Conservation (phyloP, 495 filamentous ascomycete genomes). For the Mytilinidion resinicola region DNA sequence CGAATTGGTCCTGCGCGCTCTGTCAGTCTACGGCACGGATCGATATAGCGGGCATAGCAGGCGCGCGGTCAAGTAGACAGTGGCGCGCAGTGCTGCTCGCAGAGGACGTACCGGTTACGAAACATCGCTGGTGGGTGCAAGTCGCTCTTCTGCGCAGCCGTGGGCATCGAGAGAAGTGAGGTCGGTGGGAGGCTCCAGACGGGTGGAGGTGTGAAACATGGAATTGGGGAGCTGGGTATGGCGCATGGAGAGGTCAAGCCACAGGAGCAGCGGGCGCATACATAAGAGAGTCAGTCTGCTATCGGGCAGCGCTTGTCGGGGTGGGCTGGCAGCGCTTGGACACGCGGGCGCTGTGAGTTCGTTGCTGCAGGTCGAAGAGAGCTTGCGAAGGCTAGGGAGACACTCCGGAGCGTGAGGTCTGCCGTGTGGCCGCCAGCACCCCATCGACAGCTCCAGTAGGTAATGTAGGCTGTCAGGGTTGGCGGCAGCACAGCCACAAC, state of each 20-base stretch:
- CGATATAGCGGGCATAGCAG: constrained; percentile 7
- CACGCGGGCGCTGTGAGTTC: constrained; percentile 12
- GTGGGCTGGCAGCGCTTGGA: constrained; percentile 20
- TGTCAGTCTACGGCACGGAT: constrained; percentile 11
- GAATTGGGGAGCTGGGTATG: constrained; percentile 8
- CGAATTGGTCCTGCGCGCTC: constrained; percentile 59
- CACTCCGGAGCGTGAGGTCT: not conserved
- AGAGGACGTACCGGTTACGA: constrained; percentile 35
- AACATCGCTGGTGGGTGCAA: constrained; percentile 34
- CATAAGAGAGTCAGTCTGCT: constrained; percentile 21
- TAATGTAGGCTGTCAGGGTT: constrained; percentile 2
- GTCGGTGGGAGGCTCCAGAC: constrained; percentile 21
- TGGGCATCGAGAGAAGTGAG: constrained; percentile 21
- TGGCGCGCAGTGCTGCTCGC: not conserved
- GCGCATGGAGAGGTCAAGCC: constrained; percentile 27
- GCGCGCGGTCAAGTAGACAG: not conserved
- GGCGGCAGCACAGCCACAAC: constrained; percentile 20
- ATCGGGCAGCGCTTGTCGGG: constrained; percentile 17
- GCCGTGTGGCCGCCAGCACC: not conserved
- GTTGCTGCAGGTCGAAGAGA: not conserved
- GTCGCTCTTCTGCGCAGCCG: constrained; percentile 7
- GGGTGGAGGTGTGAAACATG: constrained; percentile 6
- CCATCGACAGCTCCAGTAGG: not conserved
- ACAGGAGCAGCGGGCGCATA: constrained; percentile 17
- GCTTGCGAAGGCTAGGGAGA: constrained; percentile 2